phyloP scores from a whole-genome alignment of 129 eudicot species.

The Gnaphalium uliginosum region DNA sequence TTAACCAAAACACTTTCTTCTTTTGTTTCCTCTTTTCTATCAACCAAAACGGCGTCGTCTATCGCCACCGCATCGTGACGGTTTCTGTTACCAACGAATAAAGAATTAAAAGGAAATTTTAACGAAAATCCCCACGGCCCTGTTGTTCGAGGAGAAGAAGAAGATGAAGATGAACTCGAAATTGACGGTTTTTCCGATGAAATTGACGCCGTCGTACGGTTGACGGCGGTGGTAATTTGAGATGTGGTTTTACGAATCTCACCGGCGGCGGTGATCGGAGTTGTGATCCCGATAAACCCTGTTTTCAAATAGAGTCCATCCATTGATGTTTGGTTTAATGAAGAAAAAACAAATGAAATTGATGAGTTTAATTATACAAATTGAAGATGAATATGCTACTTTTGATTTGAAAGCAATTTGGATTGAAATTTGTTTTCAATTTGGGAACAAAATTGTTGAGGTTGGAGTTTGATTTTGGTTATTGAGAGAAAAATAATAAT shows the following conservation, averaged over 20 bases:
- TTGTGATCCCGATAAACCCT: slow-evolving; percentile 55
- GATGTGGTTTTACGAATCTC: slow-evolving; percentile 47
- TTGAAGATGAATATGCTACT: neutral
- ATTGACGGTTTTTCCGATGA: slow-evolving; percentile 46
- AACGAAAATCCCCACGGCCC: slow-evolving; percentile 62
- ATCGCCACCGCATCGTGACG: slow-evolving; percentile 57
- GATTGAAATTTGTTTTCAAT: slow-evolving; percentile 1
- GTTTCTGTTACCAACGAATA: slow-evolving; percentile 50
- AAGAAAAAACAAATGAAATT: neutral
- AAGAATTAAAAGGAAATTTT: slow-evolving; percentile 61
- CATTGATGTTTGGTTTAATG: slow-evolving; percentile 39
- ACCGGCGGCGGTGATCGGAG: slow-evolving; percentile 44
- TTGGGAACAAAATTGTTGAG: slow-evolving; percentile 1
- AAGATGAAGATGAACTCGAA: slow-evolving; percentile 18
- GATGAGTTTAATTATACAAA: neutral
- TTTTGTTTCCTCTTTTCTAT: slow-evolving; percentile 35
- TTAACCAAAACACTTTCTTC: neutral
- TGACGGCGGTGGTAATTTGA: slow-evolving; percentile 41
- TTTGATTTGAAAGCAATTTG: neutral
- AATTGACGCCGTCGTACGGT: slow-evolving; percentile 38
- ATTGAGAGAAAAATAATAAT: neutral
- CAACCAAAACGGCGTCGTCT: slow-evolving; percentile 65
- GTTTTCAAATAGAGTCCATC: slow-evolving; percentile 60
- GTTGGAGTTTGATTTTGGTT: slow-evolving; percentile 7
- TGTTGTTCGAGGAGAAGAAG: neutral